phyloP scores from a whole-genome alignment of 345 rosid species.

The Citrus hindsii region DNA sequence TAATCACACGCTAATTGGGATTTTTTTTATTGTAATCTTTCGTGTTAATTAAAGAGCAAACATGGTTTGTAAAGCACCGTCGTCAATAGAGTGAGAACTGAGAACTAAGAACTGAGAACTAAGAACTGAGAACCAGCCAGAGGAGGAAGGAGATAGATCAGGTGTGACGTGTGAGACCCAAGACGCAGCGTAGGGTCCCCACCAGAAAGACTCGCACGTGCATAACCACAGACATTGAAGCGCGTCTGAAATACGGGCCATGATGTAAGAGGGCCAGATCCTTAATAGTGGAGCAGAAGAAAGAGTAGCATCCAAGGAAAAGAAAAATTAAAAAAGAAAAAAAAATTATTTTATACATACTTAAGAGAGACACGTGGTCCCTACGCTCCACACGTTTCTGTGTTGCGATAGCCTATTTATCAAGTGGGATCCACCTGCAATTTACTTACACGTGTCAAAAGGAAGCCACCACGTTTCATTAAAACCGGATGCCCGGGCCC shows the following conservation, averaged over 20 bases:
- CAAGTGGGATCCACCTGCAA: constrained; percentile 16
- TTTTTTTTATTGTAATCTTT: not conserved
- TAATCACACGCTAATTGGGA: not conserved
- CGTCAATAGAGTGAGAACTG: not conserved
- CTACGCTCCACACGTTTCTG: constrained; percentile 15
- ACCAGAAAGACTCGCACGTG: not conserved
- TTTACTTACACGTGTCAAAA: constrained; percentile 11
- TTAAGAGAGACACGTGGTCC: constrained; percentile 16
- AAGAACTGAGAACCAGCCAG: too few relatives aligned
- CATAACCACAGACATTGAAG: not conserved
- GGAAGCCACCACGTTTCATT: constrained; percentile 21
- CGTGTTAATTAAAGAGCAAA: not conserved
- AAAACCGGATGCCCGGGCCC: not conserved
- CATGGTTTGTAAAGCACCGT: constrained; percentile 4
- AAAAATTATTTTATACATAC: too few relatives aligned
- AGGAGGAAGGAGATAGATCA: not conserved
- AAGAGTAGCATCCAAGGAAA: not conserved
- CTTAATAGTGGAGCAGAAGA: constrained; percentile 1
- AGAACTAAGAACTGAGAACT: too few relatives aligned
- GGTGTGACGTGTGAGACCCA: not conserved
- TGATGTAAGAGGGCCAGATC: not conserved
- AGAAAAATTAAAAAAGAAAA: not conserved
- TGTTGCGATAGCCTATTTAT: not conserved
- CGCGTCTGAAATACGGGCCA: constrained; percentile 10
- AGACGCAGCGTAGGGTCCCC: not conserved